A percentile compares a stretch with the other conserved stretches of the same genome.
phyloP scores from a whole-genome alignment of 1,139 yeast genomes.

The Pichia sp. region DNA sequence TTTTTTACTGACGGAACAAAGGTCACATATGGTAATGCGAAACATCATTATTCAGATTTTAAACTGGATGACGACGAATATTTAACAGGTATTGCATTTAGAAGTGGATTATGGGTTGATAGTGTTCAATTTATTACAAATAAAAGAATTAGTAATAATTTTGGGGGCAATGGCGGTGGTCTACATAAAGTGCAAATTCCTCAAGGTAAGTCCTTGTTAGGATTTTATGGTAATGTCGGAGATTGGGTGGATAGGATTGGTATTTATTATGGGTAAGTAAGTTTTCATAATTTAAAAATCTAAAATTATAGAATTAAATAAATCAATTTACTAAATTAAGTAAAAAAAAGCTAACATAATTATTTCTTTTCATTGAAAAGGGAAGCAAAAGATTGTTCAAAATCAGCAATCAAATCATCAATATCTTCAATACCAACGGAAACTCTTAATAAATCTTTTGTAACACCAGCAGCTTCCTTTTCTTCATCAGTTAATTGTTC shows the following conservation, averaged over 20 bases:
- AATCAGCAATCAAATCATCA: conserved; percentile 82
- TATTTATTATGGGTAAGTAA: conserved; percentile 36
- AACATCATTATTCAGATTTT: conserved; percentile 52
- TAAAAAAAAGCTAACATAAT: neutral
- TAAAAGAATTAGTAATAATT: conserved; percentile 41
- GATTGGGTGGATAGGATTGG: conserved; percentile 75
- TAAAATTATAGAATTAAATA: neutral
- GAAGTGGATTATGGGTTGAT: conserved; percentile 88
- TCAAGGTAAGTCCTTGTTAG: conserved; percentile 49
- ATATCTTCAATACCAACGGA: conserved; percentile 86
- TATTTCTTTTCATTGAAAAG: conserved; percentile 12
- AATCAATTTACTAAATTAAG: neutral
- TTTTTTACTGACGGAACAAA: conserved; percentile 19
- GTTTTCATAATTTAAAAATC: neutral
- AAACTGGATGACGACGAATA: conserved; percentile 49
- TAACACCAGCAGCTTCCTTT: conserved; percentile 75
- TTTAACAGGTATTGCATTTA: conserved; percentile 52
- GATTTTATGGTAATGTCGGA: conserved; percentile 61
- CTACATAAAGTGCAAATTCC: conserved; percentile 56
- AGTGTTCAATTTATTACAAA: conserved; percentile 64
- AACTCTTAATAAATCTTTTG: conserved; percentile 80
- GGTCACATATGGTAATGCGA: conserved; percentile 53
- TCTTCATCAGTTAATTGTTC: conserved; percentile 82
- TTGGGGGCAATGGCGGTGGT: conserved; percentile 72
- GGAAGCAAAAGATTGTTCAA: conserved; percentile 66